These are phyloP conservation scores for Tephrocybe rancida DNA, from an alignment of 768 basidiomycete species.

Conservation along the genomic window DNA sequence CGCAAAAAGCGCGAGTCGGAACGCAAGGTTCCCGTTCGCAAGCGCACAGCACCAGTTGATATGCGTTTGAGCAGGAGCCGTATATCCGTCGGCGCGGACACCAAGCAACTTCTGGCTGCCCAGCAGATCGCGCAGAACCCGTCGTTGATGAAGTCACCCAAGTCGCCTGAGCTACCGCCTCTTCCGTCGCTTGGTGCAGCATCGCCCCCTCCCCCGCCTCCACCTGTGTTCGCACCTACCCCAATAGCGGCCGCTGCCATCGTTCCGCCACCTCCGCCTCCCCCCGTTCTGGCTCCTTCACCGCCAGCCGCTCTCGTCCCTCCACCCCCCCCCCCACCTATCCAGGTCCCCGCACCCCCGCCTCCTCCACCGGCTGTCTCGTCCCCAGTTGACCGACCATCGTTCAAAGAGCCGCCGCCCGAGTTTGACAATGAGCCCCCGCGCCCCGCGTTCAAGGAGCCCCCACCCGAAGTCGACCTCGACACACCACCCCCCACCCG, in stretches of 20 bases:
- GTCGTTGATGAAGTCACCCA: constrained; percentile 36
- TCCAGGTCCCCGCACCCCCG: constrained; percentile 21
- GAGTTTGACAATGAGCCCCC: constrained; percentile 42
- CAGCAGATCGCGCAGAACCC: constrained; percentile 66
- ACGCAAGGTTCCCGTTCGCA: constrained; percentile 79
- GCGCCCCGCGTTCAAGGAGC: constrained; percentile 61
- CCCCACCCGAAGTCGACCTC: constrained; percentile 60
- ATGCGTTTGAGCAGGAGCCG: constrained; percentile 83
- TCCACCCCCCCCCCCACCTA: constrained; percentile 32
- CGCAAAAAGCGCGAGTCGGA: constrained; percentile 89
- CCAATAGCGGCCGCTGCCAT: constrained; percentile 20
- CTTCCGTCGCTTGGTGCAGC: constrained; percentile 11
- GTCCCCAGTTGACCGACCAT: constrained; percentile 27
- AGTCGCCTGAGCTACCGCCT: constrained; percentile 31
- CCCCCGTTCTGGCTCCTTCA: constrained; percentile 24
- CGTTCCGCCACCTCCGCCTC: constrained; percentile 4
- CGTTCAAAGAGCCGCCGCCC: constrained; percentile 65
- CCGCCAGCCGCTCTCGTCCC: constrained; percentile 26
- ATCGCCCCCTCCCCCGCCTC: constrained; percentile 15
- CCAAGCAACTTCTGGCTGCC: constrained; percentile 69
- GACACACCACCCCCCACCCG: constrained; percentile 28
- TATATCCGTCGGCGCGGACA: constrained; percentile 72
- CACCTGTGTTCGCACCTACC: constrained; percentile 23
- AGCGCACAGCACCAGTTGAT: constrained; percentile 86
- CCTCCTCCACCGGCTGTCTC: constrained; percentile 21